These are phyloP conservation scores for Chlamydomonas schloesseri DNA, from an alignment of 139 green algal genomes.

Conservation along the genomic window DNA sequence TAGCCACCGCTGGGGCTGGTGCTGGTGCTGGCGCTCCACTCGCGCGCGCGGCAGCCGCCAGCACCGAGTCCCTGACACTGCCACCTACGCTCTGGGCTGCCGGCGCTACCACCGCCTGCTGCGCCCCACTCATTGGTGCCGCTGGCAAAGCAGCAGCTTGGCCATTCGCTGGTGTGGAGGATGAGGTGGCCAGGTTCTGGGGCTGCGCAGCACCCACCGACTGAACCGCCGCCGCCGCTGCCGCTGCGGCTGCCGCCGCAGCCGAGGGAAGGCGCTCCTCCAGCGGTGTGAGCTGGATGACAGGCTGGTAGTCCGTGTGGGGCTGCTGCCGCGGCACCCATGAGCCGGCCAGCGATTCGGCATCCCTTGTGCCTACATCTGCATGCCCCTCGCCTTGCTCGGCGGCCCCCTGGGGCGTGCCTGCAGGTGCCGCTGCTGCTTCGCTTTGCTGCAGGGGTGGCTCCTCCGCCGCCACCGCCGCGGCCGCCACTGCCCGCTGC, in stretches of 20 bases:
- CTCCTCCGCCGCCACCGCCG: background rate
- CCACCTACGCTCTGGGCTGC: background rate
- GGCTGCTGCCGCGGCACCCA: no score
- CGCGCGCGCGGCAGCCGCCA: background rate
- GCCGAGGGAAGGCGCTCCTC: background rate
- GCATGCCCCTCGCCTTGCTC: no score
- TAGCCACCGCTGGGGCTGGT: background rate
- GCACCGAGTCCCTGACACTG: background rate
- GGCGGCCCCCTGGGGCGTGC: no score
- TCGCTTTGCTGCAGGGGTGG: no score
- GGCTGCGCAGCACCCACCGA: no score
- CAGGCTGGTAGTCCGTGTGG: background rate
- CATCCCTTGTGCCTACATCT: no score
- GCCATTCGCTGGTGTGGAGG: no score
- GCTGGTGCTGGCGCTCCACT: background rate
- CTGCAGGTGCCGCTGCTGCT: no score
- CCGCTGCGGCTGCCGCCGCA: background rate
- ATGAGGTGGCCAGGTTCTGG: no score
- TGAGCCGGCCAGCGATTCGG: no score
- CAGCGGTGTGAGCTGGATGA: slow-evolving; percentile 21
- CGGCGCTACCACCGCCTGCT: background rate
- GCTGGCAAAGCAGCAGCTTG: background rate
- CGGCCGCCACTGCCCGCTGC: slow-evolving; percentile 8
- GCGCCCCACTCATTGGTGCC: background rate
- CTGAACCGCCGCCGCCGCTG: background rate